Evolutionary conservation across 352 stramenopile species (phyloP).

Genomic region (Phytophthora nicotianae): DNA sequence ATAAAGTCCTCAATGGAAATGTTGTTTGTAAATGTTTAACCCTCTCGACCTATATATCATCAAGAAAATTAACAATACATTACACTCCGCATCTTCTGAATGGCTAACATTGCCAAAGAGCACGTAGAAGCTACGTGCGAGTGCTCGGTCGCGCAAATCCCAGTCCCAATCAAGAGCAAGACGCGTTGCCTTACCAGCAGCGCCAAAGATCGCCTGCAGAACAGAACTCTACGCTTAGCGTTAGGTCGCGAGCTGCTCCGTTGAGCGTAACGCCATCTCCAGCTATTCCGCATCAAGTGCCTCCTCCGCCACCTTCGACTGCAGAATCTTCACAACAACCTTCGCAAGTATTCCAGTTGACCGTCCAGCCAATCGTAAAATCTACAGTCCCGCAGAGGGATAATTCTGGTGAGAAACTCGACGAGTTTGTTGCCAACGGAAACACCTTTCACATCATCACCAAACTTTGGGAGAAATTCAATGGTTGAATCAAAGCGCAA

Average conservation of each 20-base stretch:
- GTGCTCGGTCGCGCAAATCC: not conserved
- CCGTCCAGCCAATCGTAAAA: constrained; percentile 17
- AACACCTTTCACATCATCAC: constrained; percentile 8
- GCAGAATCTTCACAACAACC: not conserved
- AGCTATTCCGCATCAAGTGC: not conserved
- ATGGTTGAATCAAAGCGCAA: constrained; percentile 4
- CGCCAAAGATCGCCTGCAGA: not conserved
- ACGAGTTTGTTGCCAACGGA: constrained; percentile 13
- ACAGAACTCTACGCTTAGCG: not conserved
- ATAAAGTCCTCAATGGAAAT: constrained; percentile 25
- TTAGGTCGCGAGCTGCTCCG: not conserved
- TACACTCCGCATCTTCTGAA: too few relatives aligned
- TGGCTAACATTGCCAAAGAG: too few relatives aligned
- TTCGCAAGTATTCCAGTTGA: not conserved
- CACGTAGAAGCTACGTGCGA: not conserved
- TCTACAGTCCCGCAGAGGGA: constrained; percentile 5
- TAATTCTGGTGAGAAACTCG: constrained; percentile 5
- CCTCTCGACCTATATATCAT: too few relatives aligned
- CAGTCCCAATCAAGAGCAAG: not conserved
- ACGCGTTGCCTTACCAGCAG: not conserved
- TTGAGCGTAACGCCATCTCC: not conserved
- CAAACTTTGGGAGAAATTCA: constrained; percentile 11
- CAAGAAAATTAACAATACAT: too few relatives aligned
- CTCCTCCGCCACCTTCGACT: not conserved
- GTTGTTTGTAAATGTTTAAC: constrained; percentile 24